Evolutionary conservation across 345 rosid species (phyloP), one percentile per base, ranked within the genome.

Genomic region (Euphorbia pulcherrima): DNA sequence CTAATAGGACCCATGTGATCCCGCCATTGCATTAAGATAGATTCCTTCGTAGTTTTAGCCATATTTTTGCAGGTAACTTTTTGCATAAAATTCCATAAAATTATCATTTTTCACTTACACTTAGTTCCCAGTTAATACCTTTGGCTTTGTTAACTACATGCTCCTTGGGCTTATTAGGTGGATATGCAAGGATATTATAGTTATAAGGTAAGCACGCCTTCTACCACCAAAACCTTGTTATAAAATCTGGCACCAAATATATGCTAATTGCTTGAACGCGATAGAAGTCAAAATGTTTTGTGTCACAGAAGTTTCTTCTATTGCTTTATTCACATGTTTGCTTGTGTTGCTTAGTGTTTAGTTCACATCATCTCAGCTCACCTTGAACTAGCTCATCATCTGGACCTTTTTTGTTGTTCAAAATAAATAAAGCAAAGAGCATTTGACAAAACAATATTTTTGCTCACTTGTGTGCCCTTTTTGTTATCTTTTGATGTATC

Each of bases 121-220:
- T 65, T 78, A 18, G 69, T 64, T 47, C 54, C 18, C n/a, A n/a
- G n/a, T n/a, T n/a, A n/a, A n/a, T 68, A 11, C 2, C 7, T 35
- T 14, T 39, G 16, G 35, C 12, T 54, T 13, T 51, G 39, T 61
- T 12, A n/a, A 62, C 51, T 16, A 12, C 29, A 28, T 28, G 6
- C 3, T 37, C 72, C 67, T 72, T 73, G 60, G 67, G 67, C 53
- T 64, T 69, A 41, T 29, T 73, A 90, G 98, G 97, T 47, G 95
- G 92, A 72, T 92, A 90, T 75, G 95, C 98, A 65, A 70, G 97
- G 98, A 71, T 93, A 93, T 76, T 93, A 93, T 78, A 90, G 98
- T 71, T 92, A 92, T 82, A 92, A 92, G 98, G 98, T 92, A 80
- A 12, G 29, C 46, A 51, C 21, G 14, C 46, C 30, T 27, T 29